A percentile compares a stretch with the other conserved stretches of the same genome.
Evolutionary conservation across 1,284 basidiomycete genomes (phyloP).

Genomic region (Termitomyces sp.): DNA sequence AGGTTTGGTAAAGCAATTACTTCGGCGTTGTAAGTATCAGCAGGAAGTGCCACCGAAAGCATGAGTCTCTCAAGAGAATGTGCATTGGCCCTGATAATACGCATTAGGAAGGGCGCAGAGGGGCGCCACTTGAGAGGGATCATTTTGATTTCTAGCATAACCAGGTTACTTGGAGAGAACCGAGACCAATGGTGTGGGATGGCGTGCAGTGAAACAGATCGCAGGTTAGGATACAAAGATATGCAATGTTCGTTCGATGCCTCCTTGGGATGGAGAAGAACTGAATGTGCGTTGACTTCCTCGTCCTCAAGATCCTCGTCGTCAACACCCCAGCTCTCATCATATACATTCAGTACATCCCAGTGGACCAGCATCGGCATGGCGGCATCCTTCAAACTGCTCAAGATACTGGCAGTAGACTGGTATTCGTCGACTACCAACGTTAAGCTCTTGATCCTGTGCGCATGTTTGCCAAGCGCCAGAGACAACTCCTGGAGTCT

Average conservation of each 20-base stretch:
- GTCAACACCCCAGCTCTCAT: neutral
- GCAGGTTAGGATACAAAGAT: neutral
- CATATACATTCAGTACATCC: neutral
- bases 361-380: constrained; percentile 7
- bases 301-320: neutral
- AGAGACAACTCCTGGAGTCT: neutral
- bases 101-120: neutral
- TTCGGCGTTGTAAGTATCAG: neutral
- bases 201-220: neutral
- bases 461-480: neutral
- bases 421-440: constrained; percentile 6
- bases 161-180: constrained; percentile 7
- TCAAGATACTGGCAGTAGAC: neutral
- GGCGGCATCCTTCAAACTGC: neutral
- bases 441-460: constrained; percentile 4
- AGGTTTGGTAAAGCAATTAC: neutral
- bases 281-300: neutral
- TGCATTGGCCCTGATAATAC: constrained; percentile 5
- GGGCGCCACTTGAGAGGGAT: neutral
- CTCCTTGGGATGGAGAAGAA: neutral
- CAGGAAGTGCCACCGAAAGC: neutral
- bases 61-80: constrained; percentile 4
- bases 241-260: neutral
- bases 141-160: constrained; percentile 4
- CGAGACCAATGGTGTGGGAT: constrained; percentile 3